Conservation (phyloP, 1,284 basidiomycete genomes). For the Leccinum pachyderme region DNA sequence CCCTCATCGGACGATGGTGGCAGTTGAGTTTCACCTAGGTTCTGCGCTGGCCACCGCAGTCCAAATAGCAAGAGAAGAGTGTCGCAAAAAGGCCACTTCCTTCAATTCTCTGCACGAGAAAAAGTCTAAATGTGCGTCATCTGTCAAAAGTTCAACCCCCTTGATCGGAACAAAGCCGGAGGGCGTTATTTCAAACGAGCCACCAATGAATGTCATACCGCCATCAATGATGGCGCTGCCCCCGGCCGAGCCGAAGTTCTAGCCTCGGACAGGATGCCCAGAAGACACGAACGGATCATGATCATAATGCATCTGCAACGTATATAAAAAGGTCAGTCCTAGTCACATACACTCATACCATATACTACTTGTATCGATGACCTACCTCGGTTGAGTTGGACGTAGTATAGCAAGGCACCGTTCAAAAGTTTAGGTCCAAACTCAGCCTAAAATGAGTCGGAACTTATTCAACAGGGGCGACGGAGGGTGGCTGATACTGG, state of each 20-base stretch:
- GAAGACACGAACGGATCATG: not conserved
- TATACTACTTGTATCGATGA: not conserved
- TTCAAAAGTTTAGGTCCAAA: not conserved
- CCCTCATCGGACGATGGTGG: not conserved
- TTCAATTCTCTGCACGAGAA: not conserved
- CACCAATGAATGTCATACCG: not conserved
- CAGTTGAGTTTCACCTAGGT: not conserved
- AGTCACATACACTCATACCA: not conserved
- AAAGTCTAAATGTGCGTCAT: conserved; percentile 30
- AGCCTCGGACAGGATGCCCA: not conserved
- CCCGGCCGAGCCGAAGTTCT: not conserved
- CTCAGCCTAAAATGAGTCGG: not conserved
- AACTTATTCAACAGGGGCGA: not conserved
- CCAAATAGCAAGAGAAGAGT: not conserved
- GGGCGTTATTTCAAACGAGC: not conserved
- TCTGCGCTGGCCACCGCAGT: not conserved
- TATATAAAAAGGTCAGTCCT: not conserved
- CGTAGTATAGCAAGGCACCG: not conserved
- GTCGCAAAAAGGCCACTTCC: not conserved
- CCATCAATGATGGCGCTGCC: not conserved
- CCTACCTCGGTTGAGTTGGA: not conserved
- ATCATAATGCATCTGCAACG: not conserved
- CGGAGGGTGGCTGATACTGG: not conserved
- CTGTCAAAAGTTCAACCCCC: not conserved
- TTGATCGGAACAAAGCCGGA: conserved; percentile 13